These are phyloP conservation scores for Metarhizium sp. DNA, from an alignment of 2,329 filamentous ascomycete genomes.

Conservation along the genomic window DNA sequence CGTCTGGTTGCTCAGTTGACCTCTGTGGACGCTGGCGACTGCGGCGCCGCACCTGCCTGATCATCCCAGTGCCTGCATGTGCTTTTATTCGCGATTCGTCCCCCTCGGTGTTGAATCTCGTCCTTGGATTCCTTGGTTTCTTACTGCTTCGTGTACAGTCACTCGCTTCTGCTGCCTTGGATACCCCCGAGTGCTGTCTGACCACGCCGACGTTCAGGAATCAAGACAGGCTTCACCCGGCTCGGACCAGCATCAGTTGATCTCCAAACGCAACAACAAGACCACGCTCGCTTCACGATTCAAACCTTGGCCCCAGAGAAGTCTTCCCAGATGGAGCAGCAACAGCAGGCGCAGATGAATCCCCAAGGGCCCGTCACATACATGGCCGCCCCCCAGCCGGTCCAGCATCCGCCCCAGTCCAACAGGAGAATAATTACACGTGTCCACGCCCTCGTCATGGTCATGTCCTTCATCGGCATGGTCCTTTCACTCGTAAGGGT, in stretches of 20 bases:
- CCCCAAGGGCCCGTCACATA: not conserved
- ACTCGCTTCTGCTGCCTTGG: not conserved
- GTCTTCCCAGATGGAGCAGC: not conserved
- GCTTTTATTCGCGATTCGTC: not conserved
- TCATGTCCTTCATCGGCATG: slow-evolving; percentile 17
- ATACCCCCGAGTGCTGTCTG: not conserved
- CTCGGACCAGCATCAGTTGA: too few relatives aligned
- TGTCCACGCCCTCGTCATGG: slow-evolving; percentile 18
- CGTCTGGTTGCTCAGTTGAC: too few relatives aligned
- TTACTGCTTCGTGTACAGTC: not conserved
- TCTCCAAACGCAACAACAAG: not conserved
- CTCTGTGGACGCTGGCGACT: too few relatives aligned
- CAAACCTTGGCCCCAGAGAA: not conserved
- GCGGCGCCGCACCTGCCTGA: too few relatives aligned
- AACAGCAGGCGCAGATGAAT: not conserved
- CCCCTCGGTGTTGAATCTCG: not conserved
- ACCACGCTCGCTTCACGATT: not conserved
- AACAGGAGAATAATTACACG: slow-evolving; percentile 14
- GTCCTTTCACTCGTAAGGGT: slow-evolving; percentile 13
- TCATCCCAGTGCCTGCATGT: too few relatives aligned
- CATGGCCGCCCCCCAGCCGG: not conserved
- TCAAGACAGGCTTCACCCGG: too few relatives aligned
- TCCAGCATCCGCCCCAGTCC: slow-evolving; percentile 8
- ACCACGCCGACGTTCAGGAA: not conserved
- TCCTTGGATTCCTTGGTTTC: not conserved